Evolutionary conservation across 2,329 filamentous ascomycete species (phyloP), one percentile per base, ranked within the genome.

Genomic region (Talaromyces verruculosus): DNA sequence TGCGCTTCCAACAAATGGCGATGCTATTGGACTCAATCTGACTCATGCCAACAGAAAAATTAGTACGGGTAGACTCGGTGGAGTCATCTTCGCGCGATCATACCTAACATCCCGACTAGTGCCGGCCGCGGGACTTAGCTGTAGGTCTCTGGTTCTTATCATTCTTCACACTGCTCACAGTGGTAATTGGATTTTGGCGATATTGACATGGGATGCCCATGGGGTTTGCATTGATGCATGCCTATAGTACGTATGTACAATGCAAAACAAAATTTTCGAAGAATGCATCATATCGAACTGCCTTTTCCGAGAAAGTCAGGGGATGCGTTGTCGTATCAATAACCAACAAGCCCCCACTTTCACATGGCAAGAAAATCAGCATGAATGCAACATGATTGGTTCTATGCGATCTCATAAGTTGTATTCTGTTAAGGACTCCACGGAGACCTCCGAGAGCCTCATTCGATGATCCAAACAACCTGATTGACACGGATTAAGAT

Each of bases 51-150:
- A 28, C 30, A 59, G 35, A 59, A 59, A 59, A 43, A 30, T 59
- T 59, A 59, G 39, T 41, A 41, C 37, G 15, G 57, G 39, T 33
- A 33, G 30, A 33, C 30, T 33, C 30, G 30, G 30, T 43, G 57
- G 57, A 43, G 17, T 43, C 13, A n/a, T 10, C 45, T 60, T 60
- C 41, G 55, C 63, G 63, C 63, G 63, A 64, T 64, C 63, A 64
- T 64, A 64, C 63, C 63, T 58, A 59, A 60, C 19, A 30, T 19
- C 11, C 33, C 28, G 49, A 19, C 61, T 51, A 25, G 63, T 17
- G 30, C 45, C 55, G 19, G 15, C 13, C 25, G 55, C 28, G 35
- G n/a, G 19, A 25, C 4, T 59, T 59, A 59, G 57, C 35, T 37
- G 57, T 59, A 59, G 57, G 43, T 59, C 57, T 59, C 13, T 35